phyloP scores from a whole-genome alignment of 2,329 filamentous ascomycete species.

The Venturia carpophila region DNA sequence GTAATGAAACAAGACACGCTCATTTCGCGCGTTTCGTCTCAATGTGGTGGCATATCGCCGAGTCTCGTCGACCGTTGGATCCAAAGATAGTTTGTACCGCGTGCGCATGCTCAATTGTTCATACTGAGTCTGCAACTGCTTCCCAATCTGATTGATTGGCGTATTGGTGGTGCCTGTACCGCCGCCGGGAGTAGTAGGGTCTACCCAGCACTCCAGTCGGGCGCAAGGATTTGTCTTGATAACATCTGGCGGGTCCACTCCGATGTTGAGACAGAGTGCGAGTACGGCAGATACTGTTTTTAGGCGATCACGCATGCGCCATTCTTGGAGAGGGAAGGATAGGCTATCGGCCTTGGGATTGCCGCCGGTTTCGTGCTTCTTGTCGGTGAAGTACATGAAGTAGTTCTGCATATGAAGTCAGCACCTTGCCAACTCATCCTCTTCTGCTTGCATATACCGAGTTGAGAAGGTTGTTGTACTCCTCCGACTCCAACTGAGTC shows the following conservation, averaged over 20 bases:
- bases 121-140: conserved; percentile 91
- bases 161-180: conserved; percentile 59
- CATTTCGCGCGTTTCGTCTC: conserved; percentile 86
- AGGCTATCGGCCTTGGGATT: conserved; percentile 60
- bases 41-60: conserved; percentile 92
- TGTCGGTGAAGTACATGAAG: conserved; percentile 99
- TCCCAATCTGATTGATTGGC: conserved; percentile 87
- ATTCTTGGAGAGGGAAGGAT: conserved; percentile 66
- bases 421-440: background rate
- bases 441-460: conserved; percentile 6
- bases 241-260: conserved; percentile 93
- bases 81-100: conserved; percentile 94
- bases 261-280: conserved; percentile 91
- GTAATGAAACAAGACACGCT: conserved; percentile 95
- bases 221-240: conserved; percentile 91
- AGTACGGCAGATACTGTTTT: conserved; percentile 96
- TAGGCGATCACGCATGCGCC: conserved; percentile 91
- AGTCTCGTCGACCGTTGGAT: conserved; percentile 94
- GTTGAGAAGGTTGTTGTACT: conserved; percentile 69
- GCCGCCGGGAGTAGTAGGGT: conserved; percentile 45
- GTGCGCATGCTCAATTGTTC: conserved; percentile 90
- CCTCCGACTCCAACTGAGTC: conserved; percentile 82
- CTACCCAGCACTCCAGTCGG: conserved; percentile 93
- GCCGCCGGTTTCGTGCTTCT: conserved; percentile 89
- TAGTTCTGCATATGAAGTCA: conserved; percentile 58